Evolutionary conservation across 75 land plant genomes (phyloP), one percentile per base, ranked within the genome.

Genomic region (Isoetes taiwanensis): DNA sequence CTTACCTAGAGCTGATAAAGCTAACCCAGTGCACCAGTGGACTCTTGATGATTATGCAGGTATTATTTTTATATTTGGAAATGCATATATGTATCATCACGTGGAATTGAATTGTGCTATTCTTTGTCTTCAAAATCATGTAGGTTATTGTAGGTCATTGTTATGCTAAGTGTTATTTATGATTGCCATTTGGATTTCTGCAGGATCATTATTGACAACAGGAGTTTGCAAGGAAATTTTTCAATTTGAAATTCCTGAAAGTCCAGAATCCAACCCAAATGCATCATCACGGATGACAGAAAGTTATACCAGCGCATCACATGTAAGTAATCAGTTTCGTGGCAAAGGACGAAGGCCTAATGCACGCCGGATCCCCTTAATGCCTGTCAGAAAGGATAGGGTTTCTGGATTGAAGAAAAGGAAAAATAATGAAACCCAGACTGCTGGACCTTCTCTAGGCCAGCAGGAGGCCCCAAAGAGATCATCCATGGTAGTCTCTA

Each of bases 201-300:
- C 76, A 93, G 98, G 96, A 25, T 80, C 98, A 12, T 64, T 87
- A 28, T 54, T 93, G 58, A 77, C 74, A 57, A 85, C 98, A 48
- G 96, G 96, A n/a, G 81, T 77, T 83, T 87, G 98, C 72, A 88
- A 86, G 11, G 96, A 93, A 70, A 81, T 93, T 9, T 88, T 93
- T 61, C 89, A 81, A 72, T 88, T 93, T 71, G 86, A 93, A 19
- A 71, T 72, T n/a, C 72, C 82, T 55, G n/a, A n/a, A n/a, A n/a
- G n/a, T n/a, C n/a, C n/a, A n/a, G n/a, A n/a, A n/a, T n/a, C n/a
- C n/a, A n/a, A n/a, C n/a, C 66, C 80, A 42, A 48, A 54, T n/a
- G 19, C 80, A 23, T 32, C 67, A 11, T 28, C 35, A 31, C 65
- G 79, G 34, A 11, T 3, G 30, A 26, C 5, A 3, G 28, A 54